Evolutionary conservation across 1,284 basidiomycete genomes (phyloP).

Genomic region (Mixia osmundae): DNA sequence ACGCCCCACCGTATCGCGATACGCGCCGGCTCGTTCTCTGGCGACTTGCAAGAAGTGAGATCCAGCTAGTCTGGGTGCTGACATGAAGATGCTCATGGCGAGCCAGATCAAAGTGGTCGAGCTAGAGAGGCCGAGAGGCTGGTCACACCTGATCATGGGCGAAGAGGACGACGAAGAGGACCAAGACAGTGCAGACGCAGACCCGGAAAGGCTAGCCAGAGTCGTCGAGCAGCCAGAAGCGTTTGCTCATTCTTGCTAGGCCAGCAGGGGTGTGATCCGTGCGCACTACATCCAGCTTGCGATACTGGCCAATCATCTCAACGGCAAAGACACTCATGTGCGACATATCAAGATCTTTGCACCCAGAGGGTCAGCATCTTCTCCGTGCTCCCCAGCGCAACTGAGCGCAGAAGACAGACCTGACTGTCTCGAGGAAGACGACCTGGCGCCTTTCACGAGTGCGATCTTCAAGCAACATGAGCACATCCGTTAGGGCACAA

Average conservation of each 20-base stretch:
- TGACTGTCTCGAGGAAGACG: neutral
- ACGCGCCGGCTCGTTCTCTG: constrained; percentile 70
- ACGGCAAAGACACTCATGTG: constrained; percentile 96
- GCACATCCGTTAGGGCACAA: constrained; percentile 1
- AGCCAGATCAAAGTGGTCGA: constrained; percentile 44
- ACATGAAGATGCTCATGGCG: neutral
- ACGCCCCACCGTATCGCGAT: constrained; percentile 78
- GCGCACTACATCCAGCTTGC: constrained; percentile 79
- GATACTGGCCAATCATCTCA: constrained; percentile 82
- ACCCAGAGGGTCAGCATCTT: constrained; percentile 41
- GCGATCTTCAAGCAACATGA: neutral
- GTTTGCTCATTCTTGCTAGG: neutral
- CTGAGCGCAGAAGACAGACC: neutral
- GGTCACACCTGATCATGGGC: constrained; percentile 75
- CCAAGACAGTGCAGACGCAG: too few relatives aligned
- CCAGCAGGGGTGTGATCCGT: constrained; percentile 63
- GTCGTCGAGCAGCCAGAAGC: constrained; percentile 8
- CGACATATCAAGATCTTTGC: constrained; percentile 69
- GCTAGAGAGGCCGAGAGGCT: constrained; percentile 75
- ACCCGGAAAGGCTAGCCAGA: too few relatives aligned
- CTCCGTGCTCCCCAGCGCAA: too few relatives aligned
- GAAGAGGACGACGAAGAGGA: constrained; percentile 22
- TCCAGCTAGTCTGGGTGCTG: constrained; percentile 7
- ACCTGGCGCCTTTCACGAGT: constrained; percentile 1
- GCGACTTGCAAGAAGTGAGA: constrained; percentile 61